Evolutionary conservation across 306 rosid species (phyloP), one percentile per base, ranked within the genome.

Genomic region (Castanea mollissima): DNA sequence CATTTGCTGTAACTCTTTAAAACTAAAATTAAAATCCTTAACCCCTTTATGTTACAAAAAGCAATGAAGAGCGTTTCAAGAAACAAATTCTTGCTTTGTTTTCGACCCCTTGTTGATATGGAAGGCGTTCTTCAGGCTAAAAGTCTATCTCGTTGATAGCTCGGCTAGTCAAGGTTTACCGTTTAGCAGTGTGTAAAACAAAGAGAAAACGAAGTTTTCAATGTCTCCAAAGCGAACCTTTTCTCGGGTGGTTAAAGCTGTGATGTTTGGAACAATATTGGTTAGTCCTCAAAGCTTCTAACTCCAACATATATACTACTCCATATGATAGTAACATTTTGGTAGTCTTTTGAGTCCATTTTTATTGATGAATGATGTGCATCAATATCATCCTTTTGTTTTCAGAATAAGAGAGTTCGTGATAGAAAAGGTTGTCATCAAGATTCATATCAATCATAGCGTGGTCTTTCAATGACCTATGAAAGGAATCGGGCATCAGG

Each of bases 11-110:
- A 69, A 76, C 81, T n/a, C 76, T 76, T 51, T 67, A 51, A 71
- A 5, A 29, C 79, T 71, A 5, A 35, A 54, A 25, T 68, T 27
- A 72, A 11, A 63, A 1, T 58, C 57, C 27, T 77, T 4, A 35
- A 23, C 46, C 71, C 14, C 13, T 18, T 72, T 29, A 18, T 64
- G 72, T 59, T 29, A 59, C 27, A 8, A 63, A 73, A 34, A 49
- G 77, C 27, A 62, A 94, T 87, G 98, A 89, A 78, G 87, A 86
- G 69, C 76, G 84, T 15, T 74, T 84, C 93, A 23, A 87, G 81
- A 59, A 92, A 80, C 88, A 91, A 74, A 86, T 85, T 92, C 78
- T 76, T 90, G 76, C 88, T 84, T 52, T 94, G 98, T 78, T 91
- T 90, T 73, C 95, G 91, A 65, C 93, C 97, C 9, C 84, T 49